Base-by-base conservation (phyloP, 345 rosid genomes). In the Crucihimalaya himalaica region DNA sequence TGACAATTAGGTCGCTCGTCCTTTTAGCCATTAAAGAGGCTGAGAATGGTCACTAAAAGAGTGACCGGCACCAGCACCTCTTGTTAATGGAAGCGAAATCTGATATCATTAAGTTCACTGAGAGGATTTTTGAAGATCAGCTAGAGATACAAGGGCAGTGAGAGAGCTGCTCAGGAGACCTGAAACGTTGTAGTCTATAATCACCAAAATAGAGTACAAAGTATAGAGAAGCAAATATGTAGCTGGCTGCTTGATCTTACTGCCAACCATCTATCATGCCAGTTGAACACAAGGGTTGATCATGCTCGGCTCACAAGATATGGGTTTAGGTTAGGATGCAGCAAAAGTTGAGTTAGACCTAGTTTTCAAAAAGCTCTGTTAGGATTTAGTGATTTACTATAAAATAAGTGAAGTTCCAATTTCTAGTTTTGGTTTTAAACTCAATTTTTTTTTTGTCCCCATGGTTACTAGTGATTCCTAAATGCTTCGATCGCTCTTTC, bases 221-320 rank as follows among this genome's bases (percentile, higher is more conserved):
- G 19, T 59, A 29, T 59, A 37, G 11, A 7, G 29, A 59, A 20
- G 64, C 19, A 58, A 23, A 12, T 11, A 4, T 54, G 51, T 16
- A 42, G 63, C 52, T 27, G 52, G 21, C 28, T 8, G 28, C 63
- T 68, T 27, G 52, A 27, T 18, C 52, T 39, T 54, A 52, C 63
- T 68, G 21, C 60, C 60, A 50, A 20, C 71, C 0, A 3, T 27
- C 28, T 4, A 27, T 8, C 5, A 66, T 52, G 71, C 9, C 6
- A 51, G 20, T 18, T 10, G 14, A 32, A 8, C 60, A 11, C 31
- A 21, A 15, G 21, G 31, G 5, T 56, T 14, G 13, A 55, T 28
- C 39, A 8, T 14, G 21, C 13, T 47, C 14, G 25, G 12, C 43
- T 63, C 27, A 19, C 1, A 65, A 5, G 28, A 19, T 13, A 15